These are phyloP conservation scores for Parachlorella kessleri DNA, from an alignment of 139 green algal genomes.

Conservation along the genomic window DNA sequence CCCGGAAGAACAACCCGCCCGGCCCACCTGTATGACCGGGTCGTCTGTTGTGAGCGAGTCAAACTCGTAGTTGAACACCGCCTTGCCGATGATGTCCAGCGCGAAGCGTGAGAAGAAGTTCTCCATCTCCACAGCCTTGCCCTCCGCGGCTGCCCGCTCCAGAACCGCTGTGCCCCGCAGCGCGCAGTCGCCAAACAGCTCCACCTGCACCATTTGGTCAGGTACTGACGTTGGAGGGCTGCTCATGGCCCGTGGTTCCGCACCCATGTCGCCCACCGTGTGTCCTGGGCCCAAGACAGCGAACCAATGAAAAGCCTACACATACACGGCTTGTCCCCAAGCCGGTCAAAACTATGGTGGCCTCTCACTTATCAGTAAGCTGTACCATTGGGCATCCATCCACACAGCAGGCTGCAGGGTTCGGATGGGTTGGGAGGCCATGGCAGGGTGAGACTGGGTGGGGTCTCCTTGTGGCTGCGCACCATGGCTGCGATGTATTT, in stretches of 20 bases:
- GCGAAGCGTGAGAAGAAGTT: constrained; percentile 93
- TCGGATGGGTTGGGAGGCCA: too few relatives aligned
- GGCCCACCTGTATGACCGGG: constrained; percentile 81
- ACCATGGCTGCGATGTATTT: constrained; percentile 82
- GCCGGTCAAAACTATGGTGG: too few relatives aligned
- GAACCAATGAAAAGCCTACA: too few relatives aligned
- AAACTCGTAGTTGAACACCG: constrained; percentile 99
- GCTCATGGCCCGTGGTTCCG: too few relatives aligned
- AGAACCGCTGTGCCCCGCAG: constrained; percentile 67
- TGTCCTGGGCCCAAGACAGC: too few relatives aligned
- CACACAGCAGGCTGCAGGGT: too few relatives aligned
- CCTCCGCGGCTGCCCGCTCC: constrained; percentile 34
- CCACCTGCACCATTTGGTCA: constrained; percentile 75
- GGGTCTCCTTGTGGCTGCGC: too few relatives aligned
- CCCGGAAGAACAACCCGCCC: background rate
- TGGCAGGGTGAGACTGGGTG: too few relatives aligned
- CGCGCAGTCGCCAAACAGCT: constrained; percentile 90
- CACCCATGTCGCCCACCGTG: too few relatives aligned
- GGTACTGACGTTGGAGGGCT: constrained; percentile 81
- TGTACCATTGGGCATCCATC: too few relatives aligned
- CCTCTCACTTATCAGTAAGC: too few relatives aligned
- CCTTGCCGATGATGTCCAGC: constrained; percentile 98
- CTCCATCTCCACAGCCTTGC: constrained; percentile 87
- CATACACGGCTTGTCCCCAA: too few relatives aligned
- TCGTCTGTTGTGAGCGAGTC: constrained; percentile 88